Conservation (phyloP, 306 rosid species). For the Psophocarpus tetragonolobus region DNA sequence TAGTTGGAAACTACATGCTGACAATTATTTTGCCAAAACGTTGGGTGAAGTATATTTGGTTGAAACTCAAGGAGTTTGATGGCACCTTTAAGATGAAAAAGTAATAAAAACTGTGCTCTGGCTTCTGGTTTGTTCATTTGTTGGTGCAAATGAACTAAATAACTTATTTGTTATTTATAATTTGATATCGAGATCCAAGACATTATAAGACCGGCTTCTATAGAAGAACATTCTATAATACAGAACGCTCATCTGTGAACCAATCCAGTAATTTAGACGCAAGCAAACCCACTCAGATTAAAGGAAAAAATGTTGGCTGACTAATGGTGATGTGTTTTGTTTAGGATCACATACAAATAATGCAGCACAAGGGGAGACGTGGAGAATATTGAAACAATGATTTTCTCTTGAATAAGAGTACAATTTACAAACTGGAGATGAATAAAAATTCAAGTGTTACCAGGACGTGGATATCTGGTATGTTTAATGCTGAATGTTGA, state of each 20-base stretch:
- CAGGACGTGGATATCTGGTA: not conserved
- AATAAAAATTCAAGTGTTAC: not conserved
- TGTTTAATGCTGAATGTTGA: not conserved
- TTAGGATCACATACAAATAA: not conserved
- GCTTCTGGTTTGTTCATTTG: not conserved
- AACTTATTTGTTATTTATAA: not conserved
- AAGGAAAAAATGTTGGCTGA: not conserved
- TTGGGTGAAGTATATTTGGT: not conserved
- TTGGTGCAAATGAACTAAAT: not conserved
- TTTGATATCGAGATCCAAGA: not conserved
- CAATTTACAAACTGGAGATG: not conserved
- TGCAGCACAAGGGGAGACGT: not conserved
- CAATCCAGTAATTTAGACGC: not conserved
- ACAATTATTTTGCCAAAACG: not conserved
- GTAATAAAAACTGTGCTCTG: not conserved
- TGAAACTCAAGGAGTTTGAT: not conserved
- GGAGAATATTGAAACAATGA: not conserved
- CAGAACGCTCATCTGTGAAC: not conserved
- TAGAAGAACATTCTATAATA: not conserved
- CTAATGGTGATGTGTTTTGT: not conserved
- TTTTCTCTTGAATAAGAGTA: not conserved
- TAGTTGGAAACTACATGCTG: not conserved
- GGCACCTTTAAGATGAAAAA: not conserved
- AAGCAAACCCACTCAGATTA: not conserved
- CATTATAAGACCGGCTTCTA: not conserved